Evolutionary conservation across 2,329 filamentous ascomycete species (phyloP), one percentile per base, ranked within the genome.

Genomic region (Aspergillus ruber): DNA sequence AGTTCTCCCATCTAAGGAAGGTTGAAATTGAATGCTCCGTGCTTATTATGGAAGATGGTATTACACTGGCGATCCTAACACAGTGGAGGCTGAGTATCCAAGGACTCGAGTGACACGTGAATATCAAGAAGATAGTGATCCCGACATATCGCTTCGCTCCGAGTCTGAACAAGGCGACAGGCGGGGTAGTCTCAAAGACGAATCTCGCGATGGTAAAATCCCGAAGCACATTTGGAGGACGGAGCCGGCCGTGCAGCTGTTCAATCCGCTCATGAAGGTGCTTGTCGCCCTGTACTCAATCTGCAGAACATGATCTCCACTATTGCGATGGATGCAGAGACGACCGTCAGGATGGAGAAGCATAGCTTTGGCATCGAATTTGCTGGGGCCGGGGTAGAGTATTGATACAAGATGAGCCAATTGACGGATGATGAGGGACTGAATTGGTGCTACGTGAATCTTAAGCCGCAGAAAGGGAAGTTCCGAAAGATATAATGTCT

Each of bases 71-170:
- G 13, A 46, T 25, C 40, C 29, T n/a, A 36, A 6, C 35, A n/a
- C n/a, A 36, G 33, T n/a, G 15, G 4, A 36, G 15, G 15, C 13
- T 13, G 12, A 36, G 15, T 36, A 13, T 17, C 33, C 33, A 17
- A 23, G 21, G 21, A 23, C 21, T 23, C 21, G 21, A 23, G 13
- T 17, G 15, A 36, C 13, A 6, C 13, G 6, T 7, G 33, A 13
- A 17, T 36, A 13, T 12, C 13, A 13, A 5, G 33, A 36, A 13
- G 43, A 45, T 10, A 27, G 35, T 2, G 46, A 48, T 8, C 43
- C 47, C 5, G 29, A 41, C 27, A 35, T 38, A 10, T 49, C 46
- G 3, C 39, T 45, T 7, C 44, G 45, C 38, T 49, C 47, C 1
- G 32, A 46, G 13, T 20, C 23, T 12, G n/a, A n/a, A n/a, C n/a